These are phyloP conservation scores for Gloeostereum incarnatum DNA, from an alignment of 768 basidiomycete species.

Conservation along the genomic window DNA sequence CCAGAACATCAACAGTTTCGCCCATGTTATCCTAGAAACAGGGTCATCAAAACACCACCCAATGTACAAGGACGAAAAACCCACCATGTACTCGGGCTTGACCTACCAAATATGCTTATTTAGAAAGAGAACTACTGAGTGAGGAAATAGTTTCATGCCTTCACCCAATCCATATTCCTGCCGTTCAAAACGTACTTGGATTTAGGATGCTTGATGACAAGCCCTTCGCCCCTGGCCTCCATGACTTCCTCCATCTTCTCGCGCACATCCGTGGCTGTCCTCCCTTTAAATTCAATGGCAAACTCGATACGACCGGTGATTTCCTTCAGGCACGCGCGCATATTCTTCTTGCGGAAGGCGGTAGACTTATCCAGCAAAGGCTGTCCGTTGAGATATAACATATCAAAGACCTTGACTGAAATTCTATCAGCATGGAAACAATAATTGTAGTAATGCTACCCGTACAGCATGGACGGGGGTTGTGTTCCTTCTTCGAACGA, in stretches of 20 bases:
- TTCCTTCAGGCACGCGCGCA: constrained; percentile 57
- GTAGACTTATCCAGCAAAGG: constrained; percentile 67
- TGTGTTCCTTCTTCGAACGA: constrained; percentile 57
- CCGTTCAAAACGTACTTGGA: constrained; percentile 82
- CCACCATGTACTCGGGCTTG: constrained; percentile 82
- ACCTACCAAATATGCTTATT: constrained; percentile 30
- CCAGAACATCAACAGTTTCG: constrained; percentile 86
- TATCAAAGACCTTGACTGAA: constrained; percentile 92
- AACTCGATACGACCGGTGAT: constrained; percentile 80
- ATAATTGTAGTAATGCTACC: constrained; percentile 7
- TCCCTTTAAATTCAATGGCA: constrained; percentile 60
- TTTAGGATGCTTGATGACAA: constrained; percentile 82
- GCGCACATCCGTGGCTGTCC: constrained; percentile 74
- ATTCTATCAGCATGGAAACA: neutral
- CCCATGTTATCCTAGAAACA: constrained; percentile 72
- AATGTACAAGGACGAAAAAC: constrained; percentile 7
- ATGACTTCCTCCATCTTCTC: constrained; percentile 76
- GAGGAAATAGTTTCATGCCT: constrained; percentile 34
- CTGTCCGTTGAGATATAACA: constrained; percentile 81
- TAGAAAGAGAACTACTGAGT: neutral
- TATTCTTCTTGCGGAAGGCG: constrained; percentile 69
- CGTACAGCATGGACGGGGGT: constrained; percentile 88
- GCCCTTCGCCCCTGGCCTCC: constrained; percentile 80
- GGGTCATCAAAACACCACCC: neutral
- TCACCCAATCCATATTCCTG: constrained; percentile 89